Conservation (phyloP, 495 filamentous ascomycete species). For the Polyplosphaeria fusca region DNA sequence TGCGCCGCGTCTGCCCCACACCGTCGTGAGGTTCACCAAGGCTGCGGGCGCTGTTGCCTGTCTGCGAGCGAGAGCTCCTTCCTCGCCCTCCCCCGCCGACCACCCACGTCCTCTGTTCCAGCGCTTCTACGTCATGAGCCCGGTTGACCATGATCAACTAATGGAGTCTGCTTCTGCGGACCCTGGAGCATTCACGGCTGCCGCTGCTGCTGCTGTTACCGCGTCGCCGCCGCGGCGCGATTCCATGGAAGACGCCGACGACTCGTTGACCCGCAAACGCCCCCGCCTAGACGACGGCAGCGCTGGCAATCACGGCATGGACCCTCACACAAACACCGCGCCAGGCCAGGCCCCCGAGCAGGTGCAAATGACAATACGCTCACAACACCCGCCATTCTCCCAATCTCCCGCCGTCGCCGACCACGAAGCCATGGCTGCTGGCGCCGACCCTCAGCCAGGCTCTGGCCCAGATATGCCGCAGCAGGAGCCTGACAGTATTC, state of each 20-base stretch:
- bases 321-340: slow-evolving; percentile 30
- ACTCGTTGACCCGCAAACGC: slow-evolving; percentile 57
- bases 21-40: slow-evolving; percentile 6
- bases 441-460: slow-evolving; percentile 1
- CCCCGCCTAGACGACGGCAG: slow-evolving; percentile 60
- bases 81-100: slow-evolving; percentile 4
- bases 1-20: not conserved
- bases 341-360: slow-evolving; percentile 33
- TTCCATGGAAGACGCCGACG: slow-evolving; percentile 56
- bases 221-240: slow-evolving; percentile 42
- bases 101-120: not conserved
- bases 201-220: not conserved
- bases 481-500: slow-evolving; percentile 15
- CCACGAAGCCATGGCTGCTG: not conserved
- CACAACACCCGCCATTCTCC: slow-evolving; percentile 44
- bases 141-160: slow-evolving; percentile 26
- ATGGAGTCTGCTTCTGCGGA: slow-evolving; percentile 27
- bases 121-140: slow-evolving; percentile 21
- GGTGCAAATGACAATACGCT: slow-evolving; percentile 52
- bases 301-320: slow-evolving; percentile 48
- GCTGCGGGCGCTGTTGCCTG: slow-evolving; percentile 27
- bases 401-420: slow-evolving; percentile 16
- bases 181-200: slow-evolving; percentile 18
- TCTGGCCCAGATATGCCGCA: slow-evolving; percentile 16
- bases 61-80: slow-evolving; percentile 2